Evolutionary conservation across 345 rosid species (phyloP).

Genomic region (Sisymbrium irio): DNA sequence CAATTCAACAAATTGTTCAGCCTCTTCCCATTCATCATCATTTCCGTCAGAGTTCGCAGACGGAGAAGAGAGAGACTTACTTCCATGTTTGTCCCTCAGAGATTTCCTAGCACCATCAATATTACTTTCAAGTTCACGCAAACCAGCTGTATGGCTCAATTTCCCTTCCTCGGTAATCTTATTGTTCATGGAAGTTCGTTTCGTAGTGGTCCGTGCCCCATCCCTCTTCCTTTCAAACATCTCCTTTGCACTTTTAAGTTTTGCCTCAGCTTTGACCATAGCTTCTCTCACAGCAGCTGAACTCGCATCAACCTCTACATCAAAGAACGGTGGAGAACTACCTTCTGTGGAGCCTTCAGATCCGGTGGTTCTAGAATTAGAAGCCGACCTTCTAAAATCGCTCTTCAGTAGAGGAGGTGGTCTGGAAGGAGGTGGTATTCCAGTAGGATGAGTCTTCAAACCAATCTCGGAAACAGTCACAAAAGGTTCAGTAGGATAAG

Average conservation of each 20-base stretch:
- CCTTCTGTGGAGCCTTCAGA: slow-evolving; percentile 45
- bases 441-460: slow-evolving; percentile 74
- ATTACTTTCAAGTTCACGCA: slow-evolving; percentile 29
- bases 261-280: slow-evolving; percentile 76
- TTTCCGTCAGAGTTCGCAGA: slow-evolving; percentile 43
- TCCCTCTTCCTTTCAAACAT: slow-evolving; percentile 65
- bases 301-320: slow-evolving; percentile 87
- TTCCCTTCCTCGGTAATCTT: slow-evolving; percentile 42
- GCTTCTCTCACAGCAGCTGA: slow-evolving; percentile 86
- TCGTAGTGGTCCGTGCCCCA: slow-evolving; percentile 32
- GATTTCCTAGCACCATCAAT: slow-evolving; percentile 24
- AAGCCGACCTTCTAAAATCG: slow-evolving; percentile 33
- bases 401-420: slow-evolving; percentile 59
- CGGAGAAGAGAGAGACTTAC: slow-evolving; percentile 41
- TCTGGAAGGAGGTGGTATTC: slow-evolving; percentile 82
- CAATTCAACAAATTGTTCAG: slow-evolving; percentile 63
- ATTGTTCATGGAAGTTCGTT: slow-evolving; percentile 36
- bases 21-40: slow-evolving; percentile 79
- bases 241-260: slow-evolving; percentile 68
- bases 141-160: slow-evolving; percentile 30
- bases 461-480: slow-evolving; percentile 74
- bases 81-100: slow-evolving; percentile 39
- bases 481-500: slow-evolving; percentile 49
- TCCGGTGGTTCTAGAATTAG: slow-evolving; percentile 40
- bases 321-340: slow-evolving; percentile 70